phyloP scores from a whole-genome alignment of 2,329 filamentous ascomycete species.

The Conoideocrella luteorostrata region DNA sequence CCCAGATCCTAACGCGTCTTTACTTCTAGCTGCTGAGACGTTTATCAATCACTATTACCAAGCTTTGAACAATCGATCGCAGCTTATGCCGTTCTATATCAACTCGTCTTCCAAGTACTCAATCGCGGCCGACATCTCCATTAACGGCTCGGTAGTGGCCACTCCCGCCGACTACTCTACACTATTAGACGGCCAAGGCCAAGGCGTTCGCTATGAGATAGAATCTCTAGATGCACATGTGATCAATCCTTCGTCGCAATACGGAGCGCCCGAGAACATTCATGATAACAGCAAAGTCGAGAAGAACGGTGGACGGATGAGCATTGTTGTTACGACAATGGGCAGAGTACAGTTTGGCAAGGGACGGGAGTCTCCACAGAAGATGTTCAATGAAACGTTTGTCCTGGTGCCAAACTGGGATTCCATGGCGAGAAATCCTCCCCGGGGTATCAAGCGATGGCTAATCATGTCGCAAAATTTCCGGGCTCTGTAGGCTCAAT shows the following conservation, averaged over 20 bases:
- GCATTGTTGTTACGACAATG: conserved; percentile 66
- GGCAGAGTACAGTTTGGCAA: conserved; percentile 66
- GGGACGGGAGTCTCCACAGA: conserved; percentile 53
- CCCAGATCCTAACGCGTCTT: neutral
- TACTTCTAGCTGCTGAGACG: conserved; percentile 53
- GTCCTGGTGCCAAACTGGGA: conserved; percentile 74
- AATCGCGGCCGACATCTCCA: conserved; percentile 62
- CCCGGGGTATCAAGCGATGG: conserved; percentile 51
- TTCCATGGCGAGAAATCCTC: conserved; percentile 44
- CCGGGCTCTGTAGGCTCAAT: conserved; percentile 39
- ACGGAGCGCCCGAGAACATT: conserved; percentile 46
- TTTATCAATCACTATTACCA: conserved; percentile 73
- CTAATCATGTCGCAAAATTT: conserved; percentile 70
- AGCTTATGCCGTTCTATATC: conserved; percentile 65
- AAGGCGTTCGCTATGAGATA: conserved; percentile 60
- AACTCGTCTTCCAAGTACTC: conserved; percentile 47
- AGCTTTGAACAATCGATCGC: conserved; percentile 58
- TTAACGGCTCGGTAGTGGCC: conserved; percentile 67
- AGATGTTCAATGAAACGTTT: conserved; percentile 73
- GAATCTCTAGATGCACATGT: conserved; percentile 73
- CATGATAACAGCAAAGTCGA: conserved; percentile 36
- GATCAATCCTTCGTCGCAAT: conserved; percentile 60
- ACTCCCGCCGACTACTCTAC: conserved; percentile 60
- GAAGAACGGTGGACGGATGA: conserved; percentile 52
- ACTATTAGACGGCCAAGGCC: conserved; percentile 59